Evolutionary conservation across 169 alveolate species (phyloP), one percentile per base, ranked within the genome.

Genomic region (Cryptosporidium meleagridis): DNA sequence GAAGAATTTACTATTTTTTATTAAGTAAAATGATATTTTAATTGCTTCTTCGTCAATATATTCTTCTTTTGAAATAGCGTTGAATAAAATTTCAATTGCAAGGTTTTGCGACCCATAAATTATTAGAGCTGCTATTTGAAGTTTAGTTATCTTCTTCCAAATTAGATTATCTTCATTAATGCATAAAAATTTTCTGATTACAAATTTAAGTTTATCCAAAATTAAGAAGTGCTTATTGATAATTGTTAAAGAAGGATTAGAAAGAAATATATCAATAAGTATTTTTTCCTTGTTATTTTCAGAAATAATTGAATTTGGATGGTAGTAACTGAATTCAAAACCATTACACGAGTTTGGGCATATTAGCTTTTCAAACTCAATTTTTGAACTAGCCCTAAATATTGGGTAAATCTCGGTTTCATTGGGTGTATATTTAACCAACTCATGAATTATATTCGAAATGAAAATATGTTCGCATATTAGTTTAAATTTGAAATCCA

Each of bases 201-300:
- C 0, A n/a, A 31, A 29, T 23, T 58, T 35, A 21, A 80, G 37
- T 23, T 62, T 37, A 37, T 61, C 37, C 45, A 14, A 67, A 61
- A 80, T 62, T 44, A 39, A 8, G 4, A 80, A 80, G 3, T 80
- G n/a, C 1, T 2, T 41, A 59, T 26, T 10, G 12, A 65, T 35
- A 18, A 80, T 1, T 26, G 55, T 9, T 16, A 80, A 33, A 26
- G 23, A 29, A n/a, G 89, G 89, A 80, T 80, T 80, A n/a, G 89
- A 59, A 80, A 80, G 35, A 7, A 61, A 80, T 44, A 80, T 21
- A 14, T 80, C 41, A 10, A 65, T 3, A 3, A 80, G 51, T 16
- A 80, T 44, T n/a, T 80, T 44, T 3, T 18, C 58, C 8, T 59
- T 39, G 8, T 62, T 10, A 10, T 39, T 41, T 16, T 62, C 75